Evolutionary conservation across 192 early-diverging fungal species (phyloP), one percentile per base, ranked within the genome.

Genomic region (Entomortierella parvispora): DNA sequence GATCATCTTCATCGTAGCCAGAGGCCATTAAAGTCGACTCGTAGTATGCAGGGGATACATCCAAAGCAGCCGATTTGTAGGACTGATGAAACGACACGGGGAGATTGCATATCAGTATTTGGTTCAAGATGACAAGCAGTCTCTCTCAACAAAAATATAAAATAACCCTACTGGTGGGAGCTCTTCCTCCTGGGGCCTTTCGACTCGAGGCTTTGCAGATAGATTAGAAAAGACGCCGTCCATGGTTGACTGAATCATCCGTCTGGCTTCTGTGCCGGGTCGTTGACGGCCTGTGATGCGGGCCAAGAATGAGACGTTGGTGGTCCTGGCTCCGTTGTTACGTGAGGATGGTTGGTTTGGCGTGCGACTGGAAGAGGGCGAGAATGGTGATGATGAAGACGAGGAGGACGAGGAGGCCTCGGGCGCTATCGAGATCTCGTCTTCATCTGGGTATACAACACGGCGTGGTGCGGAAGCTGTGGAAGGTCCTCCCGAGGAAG

Each of bases 1-100:
- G 79, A 71, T 71, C 70, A 26, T 95, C 92, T 45, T 95, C 97
- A 44, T 93, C 93, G 29, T 75, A 79, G 14, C 89, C 89, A 33
- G 91, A 84, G 10, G 89, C 82, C 61, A 93, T 62, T 4, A 68
- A 23, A 20, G 45, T 68, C 15, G 65, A 50, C 60, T 77, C 72
- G 26, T 77, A 61, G 34, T 77, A 77, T 6, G 65, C 72, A 28
- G 72, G 72, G 14, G 72, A 67, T 11, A 77, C 65, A 58, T 77
- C 72, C 60, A 67, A 10, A 10, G 72, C 65, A 20, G 72, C 72
- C 1, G 72, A 62, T 28, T 77, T 77, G 45, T 77, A 77, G 14
- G 72, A 57, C 72, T 77, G n/a, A n/a, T n/a, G n/a, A n/a, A n/a
- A n/a, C n/a, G n/a, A n/a, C n/a, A 77, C 32, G 23, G 12, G 42